phyloP scores from a whole-genome alignment of 2,329 filamentous ascomycete species.

The Nothomitra cinnamomea region DNA sequence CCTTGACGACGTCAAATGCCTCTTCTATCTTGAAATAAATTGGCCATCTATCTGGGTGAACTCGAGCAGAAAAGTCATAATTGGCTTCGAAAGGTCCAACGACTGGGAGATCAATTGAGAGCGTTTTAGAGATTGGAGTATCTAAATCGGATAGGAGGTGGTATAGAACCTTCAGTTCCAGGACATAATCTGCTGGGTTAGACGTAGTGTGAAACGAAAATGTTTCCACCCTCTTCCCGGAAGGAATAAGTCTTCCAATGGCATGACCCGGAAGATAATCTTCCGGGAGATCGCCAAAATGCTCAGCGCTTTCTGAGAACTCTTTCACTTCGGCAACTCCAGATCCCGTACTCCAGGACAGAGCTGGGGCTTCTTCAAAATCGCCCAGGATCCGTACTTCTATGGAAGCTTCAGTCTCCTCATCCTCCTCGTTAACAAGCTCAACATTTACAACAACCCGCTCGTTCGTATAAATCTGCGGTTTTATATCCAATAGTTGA shows the following conservation, averaged over 20 bases:
- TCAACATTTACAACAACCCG: conserved; percentile 49
- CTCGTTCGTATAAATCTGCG: conserved; percentile 79
- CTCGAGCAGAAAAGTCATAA: conserved; percentile 67
- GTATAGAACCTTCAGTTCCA: conserved; percentile 56
- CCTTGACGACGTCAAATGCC: conserved; percentile 16
- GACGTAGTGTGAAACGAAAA: conserved; percentile 25
- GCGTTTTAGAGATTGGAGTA: conserved; percentile 61
- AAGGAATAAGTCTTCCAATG: conserved; percentile 20
- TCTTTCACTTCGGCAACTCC: conserved; percentile 12
- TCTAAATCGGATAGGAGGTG: conserved; percentile 62
- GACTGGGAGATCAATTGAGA: conserved; percentile 52
- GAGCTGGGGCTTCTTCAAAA: conserved; percentile 26
- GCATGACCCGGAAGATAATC: conserved; percentile 19
- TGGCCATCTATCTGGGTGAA: conserved; percentile 70
- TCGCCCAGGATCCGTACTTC: conserved; percentile 50
- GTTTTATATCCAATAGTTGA: conserved; percentile 39
- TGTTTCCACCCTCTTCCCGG: conserved; percentile 18
- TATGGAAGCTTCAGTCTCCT: conserved; percentile 54
- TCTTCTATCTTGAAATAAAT: conserved; percentile 57
- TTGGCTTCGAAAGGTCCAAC: conserved; percentile 80
- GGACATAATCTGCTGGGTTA: conserved; percentile 16
- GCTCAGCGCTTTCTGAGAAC: background rate
- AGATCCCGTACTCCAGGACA: conserved; percentile 29
- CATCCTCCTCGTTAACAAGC: conserved; percentile 68
- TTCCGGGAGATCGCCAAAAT: conserved; percentile 10